A percentile compares a stretch with the other conserved stretches of the same genome.
These are phyloP conservation scores for Athelia sp. DNA, from an alignment of 1,284 basidiomycete species.

Conservation along the genomic window DNA sequence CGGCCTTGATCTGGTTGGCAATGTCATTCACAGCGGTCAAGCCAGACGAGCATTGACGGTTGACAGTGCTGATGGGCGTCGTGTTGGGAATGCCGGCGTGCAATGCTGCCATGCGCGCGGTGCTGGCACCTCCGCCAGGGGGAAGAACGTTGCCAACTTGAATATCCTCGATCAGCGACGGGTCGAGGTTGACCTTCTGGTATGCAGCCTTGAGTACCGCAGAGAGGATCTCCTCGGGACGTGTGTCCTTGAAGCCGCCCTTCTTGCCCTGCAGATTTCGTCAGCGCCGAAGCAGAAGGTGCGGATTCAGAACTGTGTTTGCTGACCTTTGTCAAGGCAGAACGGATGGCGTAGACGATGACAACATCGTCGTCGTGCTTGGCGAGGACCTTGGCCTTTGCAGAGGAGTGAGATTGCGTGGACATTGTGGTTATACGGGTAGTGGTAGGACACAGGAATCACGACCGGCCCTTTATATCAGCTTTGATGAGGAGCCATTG, in stretches of 20 bases:
- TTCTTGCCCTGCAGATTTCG: too few relatives aligned
- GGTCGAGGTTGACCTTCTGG: conserved; percentile 65
- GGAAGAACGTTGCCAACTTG: conserved; percentile 94
- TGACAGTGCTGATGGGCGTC: conserved; percentile 81
- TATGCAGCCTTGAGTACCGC: conserved; percentile 76
- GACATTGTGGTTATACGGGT: conserved; percentile 11
- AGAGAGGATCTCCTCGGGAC: conserved; percentile 87
- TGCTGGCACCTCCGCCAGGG: conserved; percentile 83
- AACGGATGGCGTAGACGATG: conserved; percentile 83
- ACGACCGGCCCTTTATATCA: too few relatives aligned
- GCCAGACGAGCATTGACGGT: conserved; percentile 94
- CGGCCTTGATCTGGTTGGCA: conserved; percentile 81
- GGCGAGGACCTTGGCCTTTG: conserved; percentile 43
- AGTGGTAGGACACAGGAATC: too few relatives aligned
- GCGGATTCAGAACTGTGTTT: too few relatives aligned
- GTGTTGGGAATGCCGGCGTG: conserved; percentile 89
- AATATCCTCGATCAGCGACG: conserved; percentile 83
- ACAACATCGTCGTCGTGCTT: conserved; percentile 83
- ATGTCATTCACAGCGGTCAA: conserved; percentile 88
- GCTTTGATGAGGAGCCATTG: too few relatives aligned
- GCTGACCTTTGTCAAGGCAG: conserved; percentile 90
- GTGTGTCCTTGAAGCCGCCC: conserved; percentile 92
- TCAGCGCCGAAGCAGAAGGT: too few relatives aligned
- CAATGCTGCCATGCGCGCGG: conserved; percentile 91
- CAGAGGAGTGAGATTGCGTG: conserved; percentile 6